These are phyloP conservation scores for Pistacia vera DNA, from an alignment of 345 rosid species.

Conservation along the genomic window DNA sequence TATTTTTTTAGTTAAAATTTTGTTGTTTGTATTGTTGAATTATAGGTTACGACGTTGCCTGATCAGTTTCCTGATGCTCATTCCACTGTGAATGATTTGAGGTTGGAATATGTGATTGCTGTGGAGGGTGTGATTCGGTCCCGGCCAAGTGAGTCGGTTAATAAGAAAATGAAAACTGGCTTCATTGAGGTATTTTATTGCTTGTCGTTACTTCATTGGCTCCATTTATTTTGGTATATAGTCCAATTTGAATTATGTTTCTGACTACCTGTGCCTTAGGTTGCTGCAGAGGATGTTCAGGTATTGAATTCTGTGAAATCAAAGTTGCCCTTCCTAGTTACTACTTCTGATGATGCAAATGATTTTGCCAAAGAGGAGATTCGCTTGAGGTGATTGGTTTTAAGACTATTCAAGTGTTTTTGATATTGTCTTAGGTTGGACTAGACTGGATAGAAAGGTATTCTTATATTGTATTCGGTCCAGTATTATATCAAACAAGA, in stretches of 20 bases:
- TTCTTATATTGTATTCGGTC: too few relatives aligned
- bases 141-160: conserved; percentile 76
- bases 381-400: conserved; percentile 71
- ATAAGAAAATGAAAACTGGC: conserved; percentile 89
- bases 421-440: too few relatives aligned
- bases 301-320: conserved; percentile 76
- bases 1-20: neutral
- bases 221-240: neutral
- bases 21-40: neutral
- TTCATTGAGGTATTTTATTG: conserved; percentile 57
- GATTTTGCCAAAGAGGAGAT: conserved; percentile 84
- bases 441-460: too few relatives aligned
- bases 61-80: conserved; percentile 86
- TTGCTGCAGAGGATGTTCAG: conserved; percentile 84
- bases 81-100: conserved; percentile 60
- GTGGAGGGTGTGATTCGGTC: conserved; percentile 76
- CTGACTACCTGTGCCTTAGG: conserved; percentile 39
- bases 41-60: conserved; percentile 78
- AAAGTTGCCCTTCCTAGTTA: conserved; percentile 87
- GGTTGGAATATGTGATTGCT: conserved; percentile 81
- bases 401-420: too few relatives aligned
- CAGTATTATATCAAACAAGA: too few relatives aligned
- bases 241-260: conserved; percentile 7
- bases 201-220: neutral
- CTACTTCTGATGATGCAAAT: conserved; percentile 75